Base-by-base conservation (phyloP, 352 stramenopile species). In the Phytophthora meadii region DNA sequence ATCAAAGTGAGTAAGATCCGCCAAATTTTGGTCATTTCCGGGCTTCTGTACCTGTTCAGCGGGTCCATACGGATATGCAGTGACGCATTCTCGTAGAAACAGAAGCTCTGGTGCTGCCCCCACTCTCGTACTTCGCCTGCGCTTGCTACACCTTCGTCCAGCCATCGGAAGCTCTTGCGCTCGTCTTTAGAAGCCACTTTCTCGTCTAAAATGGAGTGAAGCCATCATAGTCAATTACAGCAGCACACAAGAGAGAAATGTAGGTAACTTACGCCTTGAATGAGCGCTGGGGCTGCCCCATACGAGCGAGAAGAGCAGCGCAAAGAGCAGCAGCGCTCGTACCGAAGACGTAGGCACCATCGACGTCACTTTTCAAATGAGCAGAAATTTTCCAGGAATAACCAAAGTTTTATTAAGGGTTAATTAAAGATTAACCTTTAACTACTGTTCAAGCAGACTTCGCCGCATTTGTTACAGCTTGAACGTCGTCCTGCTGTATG, bases 21-120 rank as follows among this genome's bases (percentile, higher is more conserved):
- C 48, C n/a, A 40, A 14, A 22, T 34, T 9, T 41, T 25, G 37
- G 12, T 12, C 40, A 32, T 54, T 34, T 47, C 7, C 30, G 24
- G 9, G 12, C 52, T 22, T 24, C 5, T 56, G 9, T 57, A 88
- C 82, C 79, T 95, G 67, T 91, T 86, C 41, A 93, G 66, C 9
- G 82, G 65, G 46, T 95, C 87, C 53, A 94, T 61, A 3, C 84
- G 84, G 25, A 93, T 74, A 22, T 78, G 81, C 24, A 95, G 76
- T 54, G 85, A 89, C 14, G 87, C 72, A 48, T 93, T 93, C 30
- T 89, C 80, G 22, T 76, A 82, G 58, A 95, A 95, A 54, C 87
- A 91, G 53, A 90, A 93, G 24, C 81, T 90, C 28, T 82, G 70
- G 17, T 84, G 71, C 22, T 88, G 70, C 3, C 81, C 81, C 83